Evolutionary conservation across 2,329 filamentous ascomycete species (phyloP).

Genomic region (Fonsecaea monophora): DNA sequence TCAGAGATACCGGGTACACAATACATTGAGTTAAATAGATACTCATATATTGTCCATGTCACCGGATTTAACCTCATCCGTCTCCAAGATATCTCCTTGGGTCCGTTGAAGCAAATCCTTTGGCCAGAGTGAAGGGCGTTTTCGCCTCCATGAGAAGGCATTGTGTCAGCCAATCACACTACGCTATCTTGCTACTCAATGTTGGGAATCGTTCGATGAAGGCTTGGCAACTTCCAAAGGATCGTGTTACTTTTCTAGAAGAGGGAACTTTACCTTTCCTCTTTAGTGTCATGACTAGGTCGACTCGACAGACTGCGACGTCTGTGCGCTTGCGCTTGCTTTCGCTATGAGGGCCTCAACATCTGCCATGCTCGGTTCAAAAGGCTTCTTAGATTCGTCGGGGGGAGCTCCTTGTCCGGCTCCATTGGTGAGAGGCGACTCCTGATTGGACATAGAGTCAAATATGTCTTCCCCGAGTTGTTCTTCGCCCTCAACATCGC

Average conservation of each 20-base stretch:
- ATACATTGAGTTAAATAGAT: background rate
- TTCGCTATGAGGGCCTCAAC: constrained; percentile 29
- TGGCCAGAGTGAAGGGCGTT: background rate
- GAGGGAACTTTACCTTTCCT: background rate
- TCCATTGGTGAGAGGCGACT: constrained; percentile 16
- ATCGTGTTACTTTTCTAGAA: background rate
- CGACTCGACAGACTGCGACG: constrained; percentile 22
- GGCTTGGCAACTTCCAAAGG: background rate
- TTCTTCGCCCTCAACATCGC: constrained; percentile 31
- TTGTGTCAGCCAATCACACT: background rate
- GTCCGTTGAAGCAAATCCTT: background rate
- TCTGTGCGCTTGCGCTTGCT: constrained; percentile 18
- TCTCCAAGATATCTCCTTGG: background rate
- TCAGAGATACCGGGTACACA: background rate
- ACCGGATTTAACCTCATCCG: background rate
- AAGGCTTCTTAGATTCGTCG: constrained; percentile 17
- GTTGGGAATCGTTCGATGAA: background rate
- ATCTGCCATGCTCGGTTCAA: constrained; percentile 33
- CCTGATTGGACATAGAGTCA: constrained; percentile 14
- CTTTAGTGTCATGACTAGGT: constrained; percentile 1
- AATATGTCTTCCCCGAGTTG: constrained; percentile 6
- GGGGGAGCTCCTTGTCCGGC: constrained; percentile 10
- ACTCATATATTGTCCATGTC: background rate
- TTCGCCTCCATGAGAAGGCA: background rate
- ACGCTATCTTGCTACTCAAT: background rate